Conservation (phyloP, 305 asterid species). For the Andrographis paniculata region DNA sequence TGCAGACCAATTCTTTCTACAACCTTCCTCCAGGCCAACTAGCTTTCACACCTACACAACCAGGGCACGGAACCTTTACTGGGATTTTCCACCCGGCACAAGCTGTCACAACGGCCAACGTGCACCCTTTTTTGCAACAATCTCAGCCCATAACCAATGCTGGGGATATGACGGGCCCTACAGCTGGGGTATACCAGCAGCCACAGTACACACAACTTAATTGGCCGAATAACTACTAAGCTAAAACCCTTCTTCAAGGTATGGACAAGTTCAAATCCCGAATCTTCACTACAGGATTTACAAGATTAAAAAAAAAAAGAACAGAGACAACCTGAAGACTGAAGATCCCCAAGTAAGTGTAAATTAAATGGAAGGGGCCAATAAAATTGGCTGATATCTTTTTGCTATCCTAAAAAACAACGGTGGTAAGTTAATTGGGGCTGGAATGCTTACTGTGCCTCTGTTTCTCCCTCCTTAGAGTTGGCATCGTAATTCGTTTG, state of each 20-base stretch:
- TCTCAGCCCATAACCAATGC: conserved; percentile 69
- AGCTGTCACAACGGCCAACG: conserved; percentile 51
- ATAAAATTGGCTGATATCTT: conserved; percentile 11
- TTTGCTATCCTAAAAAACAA: not conserved
- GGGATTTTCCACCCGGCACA: conserved; percentile 82
- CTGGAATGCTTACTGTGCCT: no score
- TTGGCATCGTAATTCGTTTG: conserved; percentile 1
- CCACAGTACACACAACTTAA: conserved; percentile 58
- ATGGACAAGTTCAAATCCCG: conserved; percentile 1
- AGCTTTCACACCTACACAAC: conserved; percentile 65
- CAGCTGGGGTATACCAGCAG: conserved; percentile 54
- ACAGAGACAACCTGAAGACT: not conserved
- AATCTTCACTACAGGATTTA: conserved; percentile 1
- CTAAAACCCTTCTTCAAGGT: conserved; percentile 6
- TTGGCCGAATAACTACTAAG: conserved; percentile 64
- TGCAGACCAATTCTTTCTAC: conserved; percentile 78
- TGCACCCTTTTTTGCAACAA: conserved; percentile 79
- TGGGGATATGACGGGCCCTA: conserved; percentile 61
- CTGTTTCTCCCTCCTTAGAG: not conserved
- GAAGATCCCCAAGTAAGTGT: conserved; percentile 17
- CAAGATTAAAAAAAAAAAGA: conserved; percentile 7
- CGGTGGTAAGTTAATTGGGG: no score
- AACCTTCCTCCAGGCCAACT: conserved; percentile 84
- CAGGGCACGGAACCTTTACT: conserved; percentile 74
- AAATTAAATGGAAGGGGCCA: conserved; percentile 18